phyloP scores from a whole-genome alignment of 257 asterid species.

The Scutellaria minor region DNA sequence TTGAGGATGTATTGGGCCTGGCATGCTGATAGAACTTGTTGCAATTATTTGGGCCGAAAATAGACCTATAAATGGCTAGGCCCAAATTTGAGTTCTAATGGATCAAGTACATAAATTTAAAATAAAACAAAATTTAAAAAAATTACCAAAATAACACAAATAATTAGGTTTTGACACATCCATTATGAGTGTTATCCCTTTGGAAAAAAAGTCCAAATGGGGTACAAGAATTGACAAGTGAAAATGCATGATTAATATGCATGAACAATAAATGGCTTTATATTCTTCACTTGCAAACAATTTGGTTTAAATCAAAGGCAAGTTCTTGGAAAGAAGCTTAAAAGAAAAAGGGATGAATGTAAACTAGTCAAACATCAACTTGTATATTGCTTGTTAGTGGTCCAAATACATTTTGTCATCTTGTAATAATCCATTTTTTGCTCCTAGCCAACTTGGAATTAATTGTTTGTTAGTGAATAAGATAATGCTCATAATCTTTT shows the following conservation, averaged over 20 bases:
- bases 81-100: too few relatives aligned
- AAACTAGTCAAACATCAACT: constrained; percentile 30
- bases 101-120: too few relatives aligned
- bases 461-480: constrained; percentile 4
- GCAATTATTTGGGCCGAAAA: not conserved
- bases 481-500: not conserved
- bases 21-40: not conserved
- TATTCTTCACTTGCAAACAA: constrained; percentile 14
- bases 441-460: not conserved
- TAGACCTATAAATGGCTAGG: too few relatives aligned
- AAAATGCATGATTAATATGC: too few relatives aligned
- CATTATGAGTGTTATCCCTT: not conserved
- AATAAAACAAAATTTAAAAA: too few relatives aligned
- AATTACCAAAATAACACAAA: not conserved
- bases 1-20: not conserved
- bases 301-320: constrained; percentile 29
- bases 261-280: too few relatives aligned
- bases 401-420: constrained; percentile 27
- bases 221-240: constrained; percentile 8
- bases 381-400: not conserved
- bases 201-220: constrained; percentile 18
- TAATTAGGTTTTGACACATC: not conserved
- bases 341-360: constrained; percentile 25
- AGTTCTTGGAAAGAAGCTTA: constrained; percentile 31
- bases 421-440: not conserved